Base-by-base conservation (phyloP, 1,139 yeast genomes). In the Protomyces inundatus region DNA sequence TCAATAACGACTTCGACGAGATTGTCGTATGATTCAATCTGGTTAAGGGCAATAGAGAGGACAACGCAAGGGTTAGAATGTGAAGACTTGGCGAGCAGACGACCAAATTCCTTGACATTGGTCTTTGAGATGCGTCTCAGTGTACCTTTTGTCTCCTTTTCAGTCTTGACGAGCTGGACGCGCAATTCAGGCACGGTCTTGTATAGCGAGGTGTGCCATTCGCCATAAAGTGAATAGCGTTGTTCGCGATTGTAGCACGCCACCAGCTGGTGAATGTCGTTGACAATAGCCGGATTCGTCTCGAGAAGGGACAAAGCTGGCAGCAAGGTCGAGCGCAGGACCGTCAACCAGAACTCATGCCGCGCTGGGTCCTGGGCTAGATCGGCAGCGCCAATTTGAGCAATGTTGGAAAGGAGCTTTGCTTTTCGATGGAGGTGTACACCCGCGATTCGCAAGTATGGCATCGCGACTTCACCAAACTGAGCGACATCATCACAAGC, bases 21-120 rank as follows among this genome's bases (percentile, higher is more conserved):
- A 72, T 90, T 93, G 72, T 88, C 97, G 72, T 93, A 95, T 77
- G 96, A 90, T 73, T 95, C 98, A 67, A 93, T 85, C 65, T 79
- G 82, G 45, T 77, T 71, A 32, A 79, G 72, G 42, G 77, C 73
- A 2, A 73, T 79, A 0, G 74, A 70, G 61, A 79, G 82, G 39
- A 95, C 84, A 1, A 96, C 89, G 36, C 93, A 73, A 0, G 98
- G 98, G 71, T 90, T 90, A 0, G 88, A 78, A 67, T 84, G 86
- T 36, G 91, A 82, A n/a, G 88, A 79, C 67, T 86, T 86, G 0
- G 96, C 88, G 42, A 93, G 77, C 65, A 85, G 80, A 68, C 95
- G 81, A 82, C 88, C 87, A 82, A 89, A 86, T 33, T 85, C 84
- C 46, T 82, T 80, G 1, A 88, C 87, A 68, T 90, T 91, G 67